Evolutionary conservation across 2,329 filamentous ascomycete genomes (phyloP).

Genomic region (Fonsecaea erecta): DNA sequence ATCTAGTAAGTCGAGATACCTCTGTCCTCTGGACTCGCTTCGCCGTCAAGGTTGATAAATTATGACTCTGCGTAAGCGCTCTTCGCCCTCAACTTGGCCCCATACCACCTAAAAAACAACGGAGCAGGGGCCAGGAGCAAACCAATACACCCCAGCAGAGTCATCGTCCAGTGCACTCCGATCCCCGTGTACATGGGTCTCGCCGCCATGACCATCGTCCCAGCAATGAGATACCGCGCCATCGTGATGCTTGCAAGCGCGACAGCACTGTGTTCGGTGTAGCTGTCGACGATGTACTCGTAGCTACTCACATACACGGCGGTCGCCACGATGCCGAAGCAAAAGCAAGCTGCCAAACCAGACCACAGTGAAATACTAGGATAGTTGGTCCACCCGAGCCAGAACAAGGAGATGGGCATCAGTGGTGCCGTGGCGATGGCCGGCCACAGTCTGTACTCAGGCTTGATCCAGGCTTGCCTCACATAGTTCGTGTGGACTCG

Average conservation of each 20-base stretch:
- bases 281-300: constrained; percentile 64
- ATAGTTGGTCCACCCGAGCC: constrained; percentile 62
- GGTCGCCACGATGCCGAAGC: constrained; percentile 58
- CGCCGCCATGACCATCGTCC: constrained; percentile 43
- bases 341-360: constrained; percentile 54
- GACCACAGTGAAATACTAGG: constrained; percentile 55
- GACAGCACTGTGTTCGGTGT: constrained; percentile 57
- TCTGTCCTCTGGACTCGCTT: no score
- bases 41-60: no score
- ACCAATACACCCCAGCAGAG: constrained; percentile 47
- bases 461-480: constrained; percentile 33
- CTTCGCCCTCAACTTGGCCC: constrained; percentile 16
- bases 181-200: constrained; percentile 46
- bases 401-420: constrained; percentile 60
- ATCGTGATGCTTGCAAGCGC: constrained; percentile 53
- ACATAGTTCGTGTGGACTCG: constrained; percentile 1
- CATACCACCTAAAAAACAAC: constrained; percentile 46
- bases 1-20: no score
- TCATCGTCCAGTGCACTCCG: constrained; percentile 47
- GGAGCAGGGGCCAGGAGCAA: constrained; percentile 50
- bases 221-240: constrained; percentile 48
- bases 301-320: constrained; percentile 58
- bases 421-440: constrained; percentile 56
- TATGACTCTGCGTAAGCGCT: constrained; percentile 8
- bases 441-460: constrained; percentile 60